Evolutionary conservation across 2,329 filamentous ascomycete species (phyloP).

Genomic region (Penicillium sp.): DNA sequence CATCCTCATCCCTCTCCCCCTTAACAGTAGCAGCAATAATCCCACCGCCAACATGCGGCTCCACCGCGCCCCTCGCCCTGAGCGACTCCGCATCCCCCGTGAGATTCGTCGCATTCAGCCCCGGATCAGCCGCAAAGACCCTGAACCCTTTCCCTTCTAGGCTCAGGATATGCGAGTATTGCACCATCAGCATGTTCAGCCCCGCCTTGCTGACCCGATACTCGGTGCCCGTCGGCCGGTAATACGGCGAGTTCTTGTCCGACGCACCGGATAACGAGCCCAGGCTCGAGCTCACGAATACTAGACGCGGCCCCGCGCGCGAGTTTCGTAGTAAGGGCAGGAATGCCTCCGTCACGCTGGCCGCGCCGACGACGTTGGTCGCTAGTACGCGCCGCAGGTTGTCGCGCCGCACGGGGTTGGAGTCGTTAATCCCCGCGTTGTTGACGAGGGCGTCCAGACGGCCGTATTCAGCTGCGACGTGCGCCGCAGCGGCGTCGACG

Average conservation of each 20-base stretch:
- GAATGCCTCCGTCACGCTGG: conserved; percentile 34
- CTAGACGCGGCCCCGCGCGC: conserved; percentile 29
- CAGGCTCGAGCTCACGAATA: conserved; percentile 38
- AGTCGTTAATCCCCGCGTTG: conserved; percentile 19
- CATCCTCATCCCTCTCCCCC: conserved; percentile 39
- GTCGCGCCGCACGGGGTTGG: conserved; percentile 16
- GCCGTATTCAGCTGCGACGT: conserved; percentile 53
- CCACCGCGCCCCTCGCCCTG: conserved; percentile 14
- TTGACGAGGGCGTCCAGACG: conserved; percentile 27
- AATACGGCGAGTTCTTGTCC: conserved; percentile 25
- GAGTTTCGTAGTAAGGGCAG: conserved; percentile 29
- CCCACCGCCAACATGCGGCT: conserved; percentile 28
- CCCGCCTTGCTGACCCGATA: conserved; percentile 44
- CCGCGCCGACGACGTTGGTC: conserved; percentile 38
- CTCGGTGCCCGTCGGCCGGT: conserved; percentile 26
- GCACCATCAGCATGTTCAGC: conserved; percentile 45
- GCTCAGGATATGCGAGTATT: conserved; percentile 39
- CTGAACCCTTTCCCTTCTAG: conserved; percentile 41
- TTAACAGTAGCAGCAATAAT: conserved; percentile 41
- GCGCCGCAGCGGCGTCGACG: conserved; percentile 53
- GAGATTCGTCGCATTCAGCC: conserved; percentile 42
- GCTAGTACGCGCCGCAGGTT: conserved; percentile 31
- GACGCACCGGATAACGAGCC: conserved; percentile 29
- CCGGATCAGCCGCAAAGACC: conserved; percentile 45
- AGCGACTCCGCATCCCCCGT: conserved; percentile 14